Percentiles rank a stretch among this genome's conserved stretches.
These are phyloP conservation scores for Gossypium anomalum DNA, from an alignment of 345 rosid species.

Conservation along the genomic window DNA sequence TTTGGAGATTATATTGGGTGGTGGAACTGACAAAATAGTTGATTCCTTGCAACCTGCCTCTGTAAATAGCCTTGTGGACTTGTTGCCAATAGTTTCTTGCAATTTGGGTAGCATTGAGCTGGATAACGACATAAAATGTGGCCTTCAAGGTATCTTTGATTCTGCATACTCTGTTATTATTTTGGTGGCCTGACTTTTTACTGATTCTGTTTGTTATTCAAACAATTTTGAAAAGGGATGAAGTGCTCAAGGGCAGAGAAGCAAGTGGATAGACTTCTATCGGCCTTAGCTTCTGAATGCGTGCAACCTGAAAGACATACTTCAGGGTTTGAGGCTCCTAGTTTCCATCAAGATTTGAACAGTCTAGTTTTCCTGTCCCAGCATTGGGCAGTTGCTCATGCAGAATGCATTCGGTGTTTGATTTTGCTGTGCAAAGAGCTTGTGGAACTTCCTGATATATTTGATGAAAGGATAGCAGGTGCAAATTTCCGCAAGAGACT, in stretches of 20 bases:
- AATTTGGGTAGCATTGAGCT: slow-evolving; percentile 32
- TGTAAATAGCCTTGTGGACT: slow-evolving; percentile 47
- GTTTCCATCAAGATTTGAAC: slow-evolving; percentile 45
- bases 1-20: slow-evolving; percentile 70
- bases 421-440: slow-evolving; percentile 56
- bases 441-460: slow-evolving; percentile 44
- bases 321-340: slow-evolving; percentile 35
- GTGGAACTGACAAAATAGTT: slow-evolving; percentile 50
- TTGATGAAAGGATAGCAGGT: slow-evolving; percentile 56
- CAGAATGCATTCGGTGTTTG: slow-evolving; percentile 54
- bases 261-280: slow-evolving; percentile 56
- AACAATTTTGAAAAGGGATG: slow-evolving; percentile 35
- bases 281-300: slow-evolving; percentile 67
- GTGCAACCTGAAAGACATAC: slow-evolving; percentile 49
- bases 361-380: slow-evolving; percentile 56
- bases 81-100: slow-evolving; percentile 45
- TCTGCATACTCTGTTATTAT: background rate
- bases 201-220: background rate
- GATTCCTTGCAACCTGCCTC: slow-evolving; percentile 39
- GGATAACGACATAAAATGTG: slow-evolving; percentile 51
- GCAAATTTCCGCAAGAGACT: slow-evolving; percentile 48
- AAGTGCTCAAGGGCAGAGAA: slow-evolving; percentile 74
- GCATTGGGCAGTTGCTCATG: slow-evolving; percentile 81
- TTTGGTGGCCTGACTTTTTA: background rate
- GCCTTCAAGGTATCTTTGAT: slow-evolving; percentile 55